Percentiles rank a stretch among this genome's conserved stretches.
Evolutionary conservation across 75 land plant species (phyloP).

Genomic region (Sequoia sempervirens): DNA sequence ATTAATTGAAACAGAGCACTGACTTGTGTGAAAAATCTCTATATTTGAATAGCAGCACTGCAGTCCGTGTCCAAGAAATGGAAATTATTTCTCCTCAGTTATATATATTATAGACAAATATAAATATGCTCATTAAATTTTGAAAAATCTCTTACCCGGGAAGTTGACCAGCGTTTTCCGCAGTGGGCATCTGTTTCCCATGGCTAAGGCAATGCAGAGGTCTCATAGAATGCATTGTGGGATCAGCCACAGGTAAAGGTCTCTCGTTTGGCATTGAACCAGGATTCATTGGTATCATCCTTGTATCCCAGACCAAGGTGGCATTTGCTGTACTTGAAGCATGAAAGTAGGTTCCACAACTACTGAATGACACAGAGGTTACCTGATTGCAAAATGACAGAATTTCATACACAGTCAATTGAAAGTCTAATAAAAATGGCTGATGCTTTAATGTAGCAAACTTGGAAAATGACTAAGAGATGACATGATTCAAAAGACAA

Average conservation of each 20-base stretch:
- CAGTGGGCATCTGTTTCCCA: slow-evolving; percentile 47
- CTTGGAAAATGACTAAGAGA: neutral
- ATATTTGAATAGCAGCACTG: neutral
- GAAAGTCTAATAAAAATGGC: neutral
- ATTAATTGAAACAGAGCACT: neutral
- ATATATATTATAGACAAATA: neutral
- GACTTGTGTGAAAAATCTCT: neutral
- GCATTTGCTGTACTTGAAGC: slow-evolving; percentile 48
- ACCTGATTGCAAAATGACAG: slow-evolving; percentile 22
- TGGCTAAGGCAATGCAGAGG: slow-evolving; percentile 47
- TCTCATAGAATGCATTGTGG: slow-evolving; percentile 10
- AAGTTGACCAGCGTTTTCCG: slow-evolving; percentile 40
- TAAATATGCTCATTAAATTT: too few species aligned
- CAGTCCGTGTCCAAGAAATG: neutral
- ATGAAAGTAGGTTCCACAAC: slow-evolving; percentile 44
- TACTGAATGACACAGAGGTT: slow-evolving; percentile 50
- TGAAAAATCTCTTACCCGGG: slow-evolving; percentile 29
- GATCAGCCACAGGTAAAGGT: slow-evolving; percentile 21
- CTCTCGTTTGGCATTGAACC: slow-evolving; percentile 23
- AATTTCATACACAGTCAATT: neutral
- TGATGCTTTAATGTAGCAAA: neutral
- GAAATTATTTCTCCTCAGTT: neutral
- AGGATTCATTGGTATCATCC: slow-evolving; percentile 39
- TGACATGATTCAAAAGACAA: too few species aligned
- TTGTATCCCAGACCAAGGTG: slow-evolving; percentile 47